Evolutionary conservation across 2,329 filamentous ascomycete species (phyloP), one percentile per base, ranked within the genome.

Genomic region (Daldinia eschscholtzii): DNA sequence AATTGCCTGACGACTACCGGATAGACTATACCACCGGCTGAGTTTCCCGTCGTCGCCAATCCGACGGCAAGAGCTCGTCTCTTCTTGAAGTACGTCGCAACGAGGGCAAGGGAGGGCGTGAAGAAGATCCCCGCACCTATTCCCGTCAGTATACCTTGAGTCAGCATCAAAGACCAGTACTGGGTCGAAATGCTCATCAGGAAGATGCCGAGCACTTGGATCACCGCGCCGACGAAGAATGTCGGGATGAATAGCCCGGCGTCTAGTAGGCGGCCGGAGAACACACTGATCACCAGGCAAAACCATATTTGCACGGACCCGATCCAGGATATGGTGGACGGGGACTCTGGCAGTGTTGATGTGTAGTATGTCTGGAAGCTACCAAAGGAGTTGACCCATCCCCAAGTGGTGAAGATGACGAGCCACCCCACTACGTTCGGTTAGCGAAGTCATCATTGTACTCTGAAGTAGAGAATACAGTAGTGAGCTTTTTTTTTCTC

Each of bases 61-160:
- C 89, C 89, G 44, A 90, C 85, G 4, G 87, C 88, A 3, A 91
- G 77, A 0, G 84, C 85, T 64, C 86, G 82, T 61, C 82, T 83
- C 44, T 81, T 82, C 39, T 82, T 82, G 74, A 91, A 91, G 69
- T 91, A 91, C n/a, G 88, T 86, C 0, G 88, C 85, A 12, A 91
- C 78, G 7, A 91, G 81, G 9, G 88, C 86, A 23, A 91, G 81
- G 3, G 85, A 83, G 0, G 89, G 85, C 10, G 87, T 83, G 74
- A 88, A 90, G 6, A 88, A 80, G 59, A 84, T 83, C 0, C 88
- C 89, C 20, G 84, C 83, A 0, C 87, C 87, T 0, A 86, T 61
- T 0, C 85, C 85, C 5, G 83, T 73, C 48, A 85, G 82, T 1
- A 86, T 73, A 4, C 85, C 84, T 69, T 87, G 85, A 0, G 83